Conservation (phyloP, 257 asterid species). For the Galeopsis tetrahit region DNA sequence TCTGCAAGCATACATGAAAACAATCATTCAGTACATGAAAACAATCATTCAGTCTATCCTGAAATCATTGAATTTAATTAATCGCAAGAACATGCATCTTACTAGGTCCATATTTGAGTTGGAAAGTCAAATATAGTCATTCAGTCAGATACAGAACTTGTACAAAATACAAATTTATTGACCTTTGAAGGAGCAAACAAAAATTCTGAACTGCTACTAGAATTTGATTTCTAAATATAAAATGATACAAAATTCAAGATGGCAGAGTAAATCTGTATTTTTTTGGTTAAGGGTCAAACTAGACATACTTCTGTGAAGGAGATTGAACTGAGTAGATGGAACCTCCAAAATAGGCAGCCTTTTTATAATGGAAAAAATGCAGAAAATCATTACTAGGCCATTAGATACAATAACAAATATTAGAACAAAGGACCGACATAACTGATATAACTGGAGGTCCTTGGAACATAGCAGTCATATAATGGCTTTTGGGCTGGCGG, state of each 20-base stretch:
- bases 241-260: neutral
- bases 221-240: neutral
- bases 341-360: constrained; percentile 13
- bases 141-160: neutral
- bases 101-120: neutral
- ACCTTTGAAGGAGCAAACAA: neutral
- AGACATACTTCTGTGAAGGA: constrained; percentile 6
- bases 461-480: neutral
- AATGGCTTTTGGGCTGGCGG: neutral
- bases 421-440: neutral
- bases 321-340: constrained; percentile 17
- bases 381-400: neutral
- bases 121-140: neutral
- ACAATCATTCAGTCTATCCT: constrained; percentile 9
- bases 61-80: constrained; percentile 8
- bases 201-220: neutral
- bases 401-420: neutral
- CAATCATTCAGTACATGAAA: constrained; percentile 23
- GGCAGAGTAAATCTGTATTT: neutral
- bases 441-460: constrained; percentile 3
- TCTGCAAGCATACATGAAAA: constrained; percentile 54
- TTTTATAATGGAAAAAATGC: neutral
- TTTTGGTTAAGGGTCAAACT: neutral
- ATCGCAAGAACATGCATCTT: constrained; percentile 7
- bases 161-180: neutral